Conservation (phyloP, 1,284 basidiomycete genomes). For the Melampsora allii-populina region DNA sequence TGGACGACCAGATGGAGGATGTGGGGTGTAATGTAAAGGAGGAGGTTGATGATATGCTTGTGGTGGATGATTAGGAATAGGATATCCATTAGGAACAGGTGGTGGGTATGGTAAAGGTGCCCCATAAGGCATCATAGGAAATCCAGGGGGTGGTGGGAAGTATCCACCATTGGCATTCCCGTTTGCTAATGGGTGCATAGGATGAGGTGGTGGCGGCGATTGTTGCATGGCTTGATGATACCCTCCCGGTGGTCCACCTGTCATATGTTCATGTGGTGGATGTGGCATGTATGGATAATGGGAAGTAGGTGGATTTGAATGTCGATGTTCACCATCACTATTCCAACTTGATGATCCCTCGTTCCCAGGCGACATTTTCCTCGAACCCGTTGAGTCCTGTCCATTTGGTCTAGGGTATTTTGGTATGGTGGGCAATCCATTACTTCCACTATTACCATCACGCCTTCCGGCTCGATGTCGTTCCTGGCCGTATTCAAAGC, state of each 20-base stretch:
- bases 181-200: background rate
- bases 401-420: background rate
- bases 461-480: background rate
- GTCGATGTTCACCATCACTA: background rate
- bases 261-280: slow-evolving; percentile 1
- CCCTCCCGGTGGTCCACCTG: background rate
- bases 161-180: background rate
- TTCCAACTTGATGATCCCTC: background rate
- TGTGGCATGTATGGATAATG: background rate
- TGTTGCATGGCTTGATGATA: slow-evolving; percentile 1
- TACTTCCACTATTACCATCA: background rate
- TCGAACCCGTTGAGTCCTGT: too few species aligned
- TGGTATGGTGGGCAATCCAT: background rate
- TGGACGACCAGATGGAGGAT: background rate
- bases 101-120: background rate
- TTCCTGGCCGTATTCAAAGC: background rate
- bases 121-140: background rate
- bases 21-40: background rate
- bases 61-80: background rate
- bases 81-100: background rate
- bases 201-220: background rate
- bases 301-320: background rate
- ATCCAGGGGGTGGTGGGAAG: background rate
- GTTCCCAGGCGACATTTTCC: background rate
- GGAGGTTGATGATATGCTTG: slow-evolving; percentile 1